Evolutionary conservation across 2,329 filamentous ascomycete species (phyloP).

Genomic region (Spiromastix sp.): DNA sequence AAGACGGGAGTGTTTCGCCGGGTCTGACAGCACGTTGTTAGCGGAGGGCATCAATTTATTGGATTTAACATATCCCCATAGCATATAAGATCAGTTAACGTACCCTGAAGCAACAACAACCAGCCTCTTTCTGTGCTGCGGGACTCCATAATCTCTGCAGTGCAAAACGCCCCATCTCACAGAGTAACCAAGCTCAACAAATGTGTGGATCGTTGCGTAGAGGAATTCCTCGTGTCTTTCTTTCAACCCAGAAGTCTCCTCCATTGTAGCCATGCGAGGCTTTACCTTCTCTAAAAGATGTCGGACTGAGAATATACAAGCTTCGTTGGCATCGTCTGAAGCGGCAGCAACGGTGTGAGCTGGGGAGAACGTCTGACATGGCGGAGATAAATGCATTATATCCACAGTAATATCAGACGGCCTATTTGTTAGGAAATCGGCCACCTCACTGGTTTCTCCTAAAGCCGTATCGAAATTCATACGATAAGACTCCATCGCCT

Average conservation of each 20-base stretch:
- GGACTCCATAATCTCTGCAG: constrained; percentile 39
- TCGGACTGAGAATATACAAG: constrained; percentile 39
- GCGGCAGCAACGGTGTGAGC: constrained; percentile 51
- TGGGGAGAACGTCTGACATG: constrained; percentile 66
- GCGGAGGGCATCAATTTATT: constrained; percentile 6
- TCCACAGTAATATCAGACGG: constrained; percentile 43
- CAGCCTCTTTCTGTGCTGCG: constrained; percentile 38
- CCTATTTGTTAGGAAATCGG: constrained; percentile 29
- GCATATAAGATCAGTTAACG: constrained; percentile 15
- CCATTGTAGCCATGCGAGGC: constrained; percentile 64
- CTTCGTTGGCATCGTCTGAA: constrained; percentile 58
- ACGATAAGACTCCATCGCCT: constrained; percentile 49
- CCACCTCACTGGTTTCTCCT: constrained; percentile 34
- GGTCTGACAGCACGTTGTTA: constrained; percentile 40
- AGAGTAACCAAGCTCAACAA: constrained; percentile 57
- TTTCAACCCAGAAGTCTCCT: constrained; percentile 65
- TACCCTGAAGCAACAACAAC: constrained; percentile 46
- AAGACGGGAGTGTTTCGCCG: constrained; percentile 57
- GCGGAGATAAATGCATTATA: constrained; percentile 63
- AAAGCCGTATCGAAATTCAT: constrained; percentile 43
- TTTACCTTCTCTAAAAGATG: constrained; percentile 47
- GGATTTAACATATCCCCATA: too few relatives aligned
- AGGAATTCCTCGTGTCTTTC: constrained; percentile 47
- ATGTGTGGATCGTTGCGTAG: constrained; percentile 49
- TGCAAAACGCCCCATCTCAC: constrained; percentile 56